phyloP scores from a whole-genome alignment of 345 rosid genomes.

The Gossypium arboreum region DNA sequence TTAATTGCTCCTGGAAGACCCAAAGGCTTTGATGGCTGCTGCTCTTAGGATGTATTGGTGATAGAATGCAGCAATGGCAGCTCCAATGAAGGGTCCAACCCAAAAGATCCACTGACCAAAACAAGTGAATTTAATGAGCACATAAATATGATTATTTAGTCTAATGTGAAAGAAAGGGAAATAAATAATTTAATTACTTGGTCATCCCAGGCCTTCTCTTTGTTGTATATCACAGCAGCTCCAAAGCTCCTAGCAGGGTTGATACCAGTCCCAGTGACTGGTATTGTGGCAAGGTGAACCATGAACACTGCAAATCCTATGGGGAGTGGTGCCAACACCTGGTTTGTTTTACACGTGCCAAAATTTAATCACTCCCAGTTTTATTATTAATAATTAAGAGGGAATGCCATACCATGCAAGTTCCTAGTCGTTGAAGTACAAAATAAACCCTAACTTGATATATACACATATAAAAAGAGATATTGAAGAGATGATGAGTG shows the following conservation, averaged over 20 bases:
- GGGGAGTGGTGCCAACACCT: slow-evolving; percentile 95
- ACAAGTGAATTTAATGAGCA: background rate
- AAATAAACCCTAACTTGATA: no score
- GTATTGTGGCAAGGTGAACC: slow-evolving; percentile 92
- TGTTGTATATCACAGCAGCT: slow-evolving; percentile 80
- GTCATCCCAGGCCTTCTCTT: slow-evolving; percentile 87
- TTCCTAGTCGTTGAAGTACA: no score
- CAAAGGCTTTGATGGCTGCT: slow-evolving; percentile 66
- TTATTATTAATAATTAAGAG: background rate
- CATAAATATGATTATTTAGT: background rate
- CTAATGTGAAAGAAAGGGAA: background rate
- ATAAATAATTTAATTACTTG: slow-evolving; percentile 40
- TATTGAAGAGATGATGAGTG: no score
- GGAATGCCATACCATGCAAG: no score
- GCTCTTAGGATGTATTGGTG: slow-evolving; percentile 78
- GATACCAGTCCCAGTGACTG: slow-evolving; percentile 91
- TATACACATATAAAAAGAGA: no score
- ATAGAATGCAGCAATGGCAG: slow-evolving; percentile 72
- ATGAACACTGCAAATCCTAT: slow-evolving; percentile 95
- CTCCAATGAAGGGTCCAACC: slow-evolving; percentile 95
- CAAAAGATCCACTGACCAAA: slow-evolving; percentile 83
- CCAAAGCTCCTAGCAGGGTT: slow-evolving; percentile 97
- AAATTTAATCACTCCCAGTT: background rate
- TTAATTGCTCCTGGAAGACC: slow-evolving; percentile 83
- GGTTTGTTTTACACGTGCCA: background rate